These are phyloP conservation scores for Penicillium soppii DNA, from an alignment of 495 filamentous ascomycete species.

Conservation along the genomic window DNA sequence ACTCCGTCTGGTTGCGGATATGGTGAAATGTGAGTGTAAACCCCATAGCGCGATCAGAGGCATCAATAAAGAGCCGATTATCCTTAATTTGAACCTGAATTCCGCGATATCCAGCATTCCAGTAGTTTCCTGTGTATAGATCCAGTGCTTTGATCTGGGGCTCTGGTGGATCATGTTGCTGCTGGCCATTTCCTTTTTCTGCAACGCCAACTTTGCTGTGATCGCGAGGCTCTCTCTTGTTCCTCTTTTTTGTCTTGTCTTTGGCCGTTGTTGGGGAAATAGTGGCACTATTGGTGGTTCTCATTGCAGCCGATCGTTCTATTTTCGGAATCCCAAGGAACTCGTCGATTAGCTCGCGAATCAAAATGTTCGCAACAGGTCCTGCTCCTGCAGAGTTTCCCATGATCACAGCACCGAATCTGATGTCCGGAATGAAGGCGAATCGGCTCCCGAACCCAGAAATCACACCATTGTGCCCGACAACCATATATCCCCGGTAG, in stretches of 20 bases:
- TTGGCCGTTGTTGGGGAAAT: background rate
- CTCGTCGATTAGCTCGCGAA: slow-evolving; percentile 11
- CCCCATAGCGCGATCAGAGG: slow-evolving; percentile 29
- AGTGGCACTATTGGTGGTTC: background rate
- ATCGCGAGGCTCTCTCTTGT: background rate
- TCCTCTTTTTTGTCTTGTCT: background rate
- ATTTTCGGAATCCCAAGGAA: slow-evolving; percentile 2
- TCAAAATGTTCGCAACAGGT: slow-evolving; percentile 2
- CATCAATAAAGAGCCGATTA: slow-evolving; percentile 31
- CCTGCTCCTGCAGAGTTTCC: slow-evolving; percentile 13
- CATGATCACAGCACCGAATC: slow-evolving; percentile 16
- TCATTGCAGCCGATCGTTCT: background rate
- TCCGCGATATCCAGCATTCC: slow-evolving; percentile 18
- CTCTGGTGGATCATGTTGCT: background rate
- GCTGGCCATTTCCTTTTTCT: too few relatives aligned
- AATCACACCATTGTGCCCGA: slow-evolving; percentile 15
- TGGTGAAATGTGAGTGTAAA: slow-evolving; percentile 13
- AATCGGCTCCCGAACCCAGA: slow-evolving; percentile 14
- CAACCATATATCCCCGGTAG: slow-evolving; percentile 18
- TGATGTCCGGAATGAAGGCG: slow-evolving; percentile 18
- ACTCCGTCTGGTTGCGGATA: background rate
- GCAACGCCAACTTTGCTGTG: too few relatives aligned
- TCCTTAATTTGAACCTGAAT: slow-evolving; percentile 19
- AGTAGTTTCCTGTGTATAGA: slow-evolving; percentile 11
- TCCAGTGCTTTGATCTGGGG: slow-evolving; percentile 5